Conservation (phyloP, 1,284 basidiomycete species). For the Microstroma glucosiphilum region DNA sequence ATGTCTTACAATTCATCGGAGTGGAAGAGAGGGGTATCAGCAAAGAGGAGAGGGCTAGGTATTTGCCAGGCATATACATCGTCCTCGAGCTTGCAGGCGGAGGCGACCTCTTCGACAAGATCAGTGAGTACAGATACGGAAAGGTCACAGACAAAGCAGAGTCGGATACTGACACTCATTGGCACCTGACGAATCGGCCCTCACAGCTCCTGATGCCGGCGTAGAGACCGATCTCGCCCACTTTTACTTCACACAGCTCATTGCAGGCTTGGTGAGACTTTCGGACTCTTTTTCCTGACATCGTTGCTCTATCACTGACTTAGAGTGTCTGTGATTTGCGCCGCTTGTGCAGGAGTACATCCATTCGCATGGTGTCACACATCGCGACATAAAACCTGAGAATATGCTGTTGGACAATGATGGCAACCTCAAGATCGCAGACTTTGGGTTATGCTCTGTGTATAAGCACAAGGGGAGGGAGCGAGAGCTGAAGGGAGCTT, state of each 20-base stretch:
- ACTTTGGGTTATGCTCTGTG: conserved; percentile 89
- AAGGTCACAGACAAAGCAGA: neutral
- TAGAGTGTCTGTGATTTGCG: too few species aligned
- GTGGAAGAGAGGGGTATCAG: conserved; percentile 33
- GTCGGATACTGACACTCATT: neutral
- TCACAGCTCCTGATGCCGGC: conserved; percentile 67
- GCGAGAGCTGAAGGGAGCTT: conserved; percentile 53
- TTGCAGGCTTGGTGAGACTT: conserved; percentile 54
- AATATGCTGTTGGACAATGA: conserved; percentile 39
- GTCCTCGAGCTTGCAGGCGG: conserved; percentile 85
- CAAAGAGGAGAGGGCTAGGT: conserved; percentile 23
- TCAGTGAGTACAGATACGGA: conserved; percentile 59
- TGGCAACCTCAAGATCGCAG: conserved; percentile 73
- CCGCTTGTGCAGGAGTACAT: conserved; percentile 57
- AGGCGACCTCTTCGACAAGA: conserved; percentile 96
- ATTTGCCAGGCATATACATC: conserved; percentile 67
- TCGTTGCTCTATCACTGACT: too few species aligned
- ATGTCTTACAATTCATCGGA: conserved; percentile 79
- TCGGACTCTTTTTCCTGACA: too few species aligned
- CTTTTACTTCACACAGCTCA: conserved; percentile 82
- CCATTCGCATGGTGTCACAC: conserved; percentile 61
- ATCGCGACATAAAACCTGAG: conserved; percentile 55
- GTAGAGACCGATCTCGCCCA: conserved; percentile 82
- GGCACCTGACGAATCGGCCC: neutral
- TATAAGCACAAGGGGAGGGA: conserved; percentile 83